Conservation (phyloP, 257 asterid species). For the Penstemon eatonii region DNA sequence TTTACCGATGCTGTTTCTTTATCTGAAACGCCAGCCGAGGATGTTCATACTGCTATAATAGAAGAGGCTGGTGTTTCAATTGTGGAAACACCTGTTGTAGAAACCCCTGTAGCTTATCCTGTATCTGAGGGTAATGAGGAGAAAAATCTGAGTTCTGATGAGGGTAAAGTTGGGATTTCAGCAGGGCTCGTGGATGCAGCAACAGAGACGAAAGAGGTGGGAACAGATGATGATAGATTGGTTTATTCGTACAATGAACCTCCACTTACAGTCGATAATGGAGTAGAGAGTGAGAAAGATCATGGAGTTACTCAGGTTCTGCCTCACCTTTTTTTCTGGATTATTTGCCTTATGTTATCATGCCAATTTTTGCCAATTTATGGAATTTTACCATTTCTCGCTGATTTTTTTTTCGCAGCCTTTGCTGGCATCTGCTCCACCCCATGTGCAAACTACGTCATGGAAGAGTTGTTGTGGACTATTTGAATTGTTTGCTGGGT, state of each 20-base stretch:
- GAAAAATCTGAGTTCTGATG: slow-evolving; percentile 22
- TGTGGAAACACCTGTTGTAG: slow-evolving; percentile 21
- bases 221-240: slow-evolving; percentile 33
- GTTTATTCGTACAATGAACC: slow-evolving; percentile 29
- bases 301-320: slow-evolving; percentile 51
- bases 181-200: slow-evolving; percentile 19
- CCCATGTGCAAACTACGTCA: slow-evolving; percentile 50
- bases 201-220: slow-evolving; percentile 26
- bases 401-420: slow-evolving; percentile 44
- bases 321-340: slow-evolving; percentile 14
- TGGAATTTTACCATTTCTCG: neutral
- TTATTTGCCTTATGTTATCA: slow-evolving; percentile 12
- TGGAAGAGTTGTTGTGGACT: slow-evolving; percentile 77
- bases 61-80: slow-evolving; percentile 29
- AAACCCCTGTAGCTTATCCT: slow-evolving; percentile 18
- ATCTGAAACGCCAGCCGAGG: slow-evolving; percentile 24
- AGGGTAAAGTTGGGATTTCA: slow-evolving; percentile 24
- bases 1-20: slow-evolving; percentile 33
- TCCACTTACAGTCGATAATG: slow-evolving; percentile 30
- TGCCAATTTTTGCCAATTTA: neutral
- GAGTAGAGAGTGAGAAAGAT: slow-evolving; percentile 34
- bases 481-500: slow-evolving; percentile 51
- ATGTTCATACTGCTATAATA: slow-evolving; percentile 9
- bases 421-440: slow-evolving; percentile 32
- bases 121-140: slow-evolving; percentile 31